These are phyloP conservation scores for Geranomyces variabilis DNA, from an alignment of 192 early-diverging fungal genomes.

Conservation along the genomic window DNA sequence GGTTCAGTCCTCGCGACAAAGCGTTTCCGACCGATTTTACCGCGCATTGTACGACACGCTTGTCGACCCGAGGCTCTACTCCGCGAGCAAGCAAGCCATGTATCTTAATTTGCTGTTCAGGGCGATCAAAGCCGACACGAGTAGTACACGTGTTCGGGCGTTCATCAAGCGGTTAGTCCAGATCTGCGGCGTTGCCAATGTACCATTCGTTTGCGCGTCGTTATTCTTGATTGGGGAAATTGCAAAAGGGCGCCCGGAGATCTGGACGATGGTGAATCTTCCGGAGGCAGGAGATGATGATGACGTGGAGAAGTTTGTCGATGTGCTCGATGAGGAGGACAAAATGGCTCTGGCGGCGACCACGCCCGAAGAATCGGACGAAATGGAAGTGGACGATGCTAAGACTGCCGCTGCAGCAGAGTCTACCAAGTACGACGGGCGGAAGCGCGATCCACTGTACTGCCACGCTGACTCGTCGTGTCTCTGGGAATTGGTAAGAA, in stretches of 20 bases:
- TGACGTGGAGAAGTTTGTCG: constrained; percentile 60
- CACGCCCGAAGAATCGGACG: constrained; percentile 14
- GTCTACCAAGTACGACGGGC: constrained; percentile 69
- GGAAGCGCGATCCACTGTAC: constrained; percentile 86
- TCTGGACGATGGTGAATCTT: constrained; percentile 66
- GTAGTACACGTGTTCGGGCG: constrained; percentile 68
- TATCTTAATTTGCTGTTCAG: constrained; percentile 91
- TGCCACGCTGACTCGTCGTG: constrained; percentile 80
- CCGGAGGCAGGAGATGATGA: constrained; percentile 76
- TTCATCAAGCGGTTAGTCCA: constrained; percentile 93
- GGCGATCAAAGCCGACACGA: constrained; percentile 76
- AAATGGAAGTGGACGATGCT: background rate
- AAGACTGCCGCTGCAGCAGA: constrained; percentile 6
- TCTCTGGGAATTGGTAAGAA: constrained; percentile 85
- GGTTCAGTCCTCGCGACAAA: constrained; percentile 56
- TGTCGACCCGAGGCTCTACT: constrained; percentile 75
- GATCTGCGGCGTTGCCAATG: constrained; percentile 60
- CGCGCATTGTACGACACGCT: constrained; percentile 88
- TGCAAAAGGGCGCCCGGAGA: constrained; percentile 53
- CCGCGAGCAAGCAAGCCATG: constrained; percentile 86
- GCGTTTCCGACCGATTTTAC: constrained; percentile 85
- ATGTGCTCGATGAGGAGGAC: constrained; percentile 48
- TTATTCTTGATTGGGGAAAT: constrained; percentile 84
- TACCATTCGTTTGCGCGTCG: constrained; percentile 83
- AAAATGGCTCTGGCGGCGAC: constrained; percentile 33